Base-by-base conservation (phyloP, 306 rosid species). In the Hippophae rhamnoides region DNA sequence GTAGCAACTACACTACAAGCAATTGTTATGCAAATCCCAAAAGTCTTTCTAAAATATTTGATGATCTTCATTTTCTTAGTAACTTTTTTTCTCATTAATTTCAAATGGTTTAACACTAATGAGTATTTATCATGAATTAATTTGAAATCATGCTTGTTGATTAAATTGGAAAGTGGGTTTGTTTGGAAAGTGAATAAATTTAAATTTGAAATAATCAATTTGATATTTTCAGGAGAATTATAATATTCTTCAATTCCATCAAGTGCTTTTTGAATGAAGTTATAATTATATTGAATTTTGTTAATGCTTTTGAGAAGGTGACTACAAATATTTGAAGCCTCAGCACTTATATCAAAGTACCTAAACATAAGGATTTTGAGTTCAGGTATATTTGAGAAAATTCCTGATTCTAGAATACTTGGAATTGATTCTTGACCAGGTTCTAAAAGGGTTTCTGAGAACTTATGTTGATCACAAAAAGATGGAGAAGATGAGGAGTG, bases 281-380 rank as follows among this genome's bases (percentile, higher is more conserved):
- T 13, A 26, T 75, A 57, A 55, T 47, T 72, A 6, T 72, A 80
- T 18, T 76, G 71, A 51, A 79, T 45, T 11, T 56, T 69, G 58
- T 69, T 68, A 13, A 78, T 67, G 81, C 72, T 72, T 63, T 62
- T 68, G 55, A 86, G 81, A 59, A 86, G 83, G 41, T 68, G 62
- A 61, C 66, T 62, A 57, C 83, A 82, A 40, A 83, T 55, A n/a
- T 55, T 65, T n/a, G 89, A 80, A 54, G 85, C 83, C 46, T 76
- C 82, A 1, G 85, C 85, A 40, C 75, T 86, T 5, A 76, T 71
- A 41, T 78, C 74, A 52, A 83, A 83, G 81, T 66, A 86, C n/a
- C 58, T 69, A 31, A 80, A 72, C 67, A 86, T 61, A 2, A 80
- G 74, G 54, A 41, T 51, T 65, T 76, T 82, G 26, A 82, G 65